A percentile compares a stretch with the other conserved stretches of the same genome.
phyloP scores from a whole-genome alignment of 306 rosid genomes.

The Cicer arietinum region DNA sequence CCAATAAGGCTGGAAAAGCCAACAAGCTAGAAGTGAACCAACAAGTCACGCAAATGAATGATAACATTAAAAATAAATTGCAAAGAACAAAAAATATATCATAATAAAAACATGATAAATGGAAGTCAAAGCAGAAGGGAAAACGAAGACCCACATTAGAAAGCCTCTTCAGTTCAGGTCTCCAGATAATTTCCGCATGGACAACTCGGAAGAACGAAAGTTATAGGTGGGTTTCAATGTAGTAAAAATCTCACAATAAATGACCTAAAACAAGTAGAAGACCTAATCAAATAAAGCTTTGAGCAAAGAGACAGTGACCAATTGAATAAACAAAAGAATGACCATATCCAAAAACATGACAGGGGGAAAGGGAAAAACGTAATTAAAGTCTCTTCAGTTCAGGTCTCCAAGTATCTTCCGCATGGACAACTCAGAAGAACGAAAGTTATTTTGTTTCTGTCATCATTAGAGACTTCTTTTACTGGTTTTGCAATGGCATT shows the following conservation, averaged over 20 bases:
- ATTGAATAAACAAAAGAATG: too few relatives aligned
- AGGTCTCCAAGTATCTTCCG: conserved; percentile 63
- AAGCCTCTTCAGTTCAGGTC: conserved; percentile 63
- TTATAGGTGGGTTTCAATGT: background rate
- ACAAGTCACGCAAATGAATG: background rate
- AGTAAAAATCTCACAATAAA: background rate
- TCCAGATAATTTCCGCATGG: conserved; percentile 53
- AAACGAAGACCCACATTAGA: too few relatives aligned
- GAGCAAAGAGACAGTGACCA: too few relatives aligned
- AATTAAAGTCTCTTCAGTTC: conserved; percentile 59
- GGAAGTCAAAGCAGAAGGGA: too few relatives aligned
- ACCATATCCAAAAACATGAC: too few relatives aligned
- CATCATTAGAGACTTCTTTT: conserved; percentile 50
- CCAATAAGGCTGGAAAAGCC: too few relatives aligned
- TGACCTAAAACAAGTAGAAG: background rate
- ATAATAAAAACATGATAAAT: background rate
- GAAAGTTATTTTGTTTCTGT: conserved; percentile 50
- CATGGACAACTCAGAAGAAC: conserved; percentile 63
- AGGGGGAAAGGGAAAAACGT: background rate
- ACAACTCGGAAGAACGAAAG: conserved; percentile 52
- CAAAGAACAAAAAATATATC: background rate
- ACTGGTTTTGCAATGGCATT: too few relatives aligned
- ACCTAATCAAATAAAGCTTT: background rate
- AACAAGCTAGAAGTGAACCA: too few relatives aligned
- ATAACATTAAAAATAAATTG: background rate